These are phyloP conservation scores for Paramecium pentaurelia DNA, from an alignment of 73 alveolate genomes.

Conservation along the genomic window DNA sequence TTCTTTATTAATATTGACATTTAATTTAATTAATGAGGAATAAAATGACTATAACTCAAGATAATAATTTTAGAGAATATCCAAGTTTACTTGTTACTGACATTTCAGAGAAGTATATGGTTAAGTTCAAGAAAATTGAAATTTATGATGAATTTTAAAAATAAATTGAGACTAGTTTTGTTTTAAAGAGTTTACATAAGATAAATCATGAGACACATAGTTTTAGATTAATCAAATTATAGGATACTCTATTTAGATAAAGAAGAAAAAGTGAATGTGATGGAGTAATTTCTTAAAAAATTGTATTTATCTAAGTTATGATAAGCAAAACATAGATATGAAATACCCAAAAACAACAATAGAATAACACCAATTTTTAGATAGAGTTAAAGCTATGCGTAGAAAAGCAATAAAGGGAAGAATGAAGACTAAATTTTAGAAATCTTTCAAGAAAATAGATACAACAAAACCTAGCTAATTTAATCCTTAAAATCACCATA, in stretches of 20 bases:
- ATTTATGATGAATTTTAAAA: neutral
- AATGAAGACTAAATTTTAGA: neutral
- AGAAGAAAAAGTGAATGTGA: neutral
- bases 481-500: neutral
- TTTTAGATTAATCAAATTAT: neutral
- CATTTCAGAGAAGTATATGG: neutral
- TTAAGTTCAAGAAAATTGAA: neutral
- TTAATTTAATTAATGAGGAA: neutral
- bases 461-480: neutral
- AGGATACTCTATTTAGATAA: neutral
- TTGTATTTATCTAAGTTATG: neutral
- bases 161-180: neutral
- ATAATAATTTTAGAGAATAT: neutral
- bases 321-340: neutral
- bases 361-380: neutral
- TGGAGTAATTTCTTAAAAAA: neutral
- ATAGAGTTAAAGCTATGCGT: neutral
- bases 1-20: neutral
- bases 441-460: neutral
- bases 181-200: neutral
- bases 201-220: neutral
- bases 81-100: neutral
- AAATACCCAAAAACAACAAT: neutral
- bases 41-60: neutral
- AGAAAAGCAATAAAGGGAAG: constrained; percentile 8